These are phyloP conservation scores for Hyaloperonospora arabidopsidis DNA, from an alignment of 352 stramenopile species.

Conservation along the genomic window DNA sequence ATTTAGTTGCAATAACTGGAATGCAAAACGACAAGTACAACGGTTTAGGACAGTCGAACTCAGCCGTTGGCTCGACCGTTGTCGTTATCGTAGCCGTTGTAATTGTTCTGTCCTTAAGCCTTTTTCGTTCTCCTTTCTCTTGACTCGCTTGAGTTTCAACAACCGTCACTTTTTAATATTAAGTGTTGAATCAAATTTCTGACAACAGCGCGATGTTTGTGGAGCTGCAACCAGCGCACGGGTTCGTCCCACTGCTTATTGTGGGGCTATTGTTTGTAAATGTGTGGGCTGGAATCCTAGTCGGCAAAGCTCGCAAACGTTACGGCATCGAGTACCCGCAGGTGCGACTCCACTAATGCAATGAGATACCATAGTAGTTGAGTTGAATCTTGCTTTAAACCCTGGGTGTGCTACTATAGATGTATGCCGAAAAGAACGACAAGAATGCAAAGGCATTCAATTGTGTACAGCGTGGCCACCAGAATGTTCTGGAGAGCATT, in stretches of 20 bases:
- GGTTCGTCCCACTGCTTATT: conserved; percentile 13
- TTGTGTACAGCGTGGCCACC: conserved; percentile 87
- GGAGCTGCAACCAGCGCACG: conserved; percentile 8
- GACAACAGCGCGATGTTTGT: conserved; percentile 1
- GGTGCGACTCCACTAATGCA: not conserved
- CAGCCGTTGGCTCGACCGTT: too few relatives aligned
- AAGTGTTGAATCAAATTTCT: too few relatives aligned
- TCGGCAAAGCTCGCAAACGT: conserved; percentile 6
- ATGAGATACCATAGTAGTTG: not conserved
- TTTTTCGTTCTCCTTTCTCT: too few relatives aligned
- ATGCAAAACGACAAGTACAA: too few relatives aligned
- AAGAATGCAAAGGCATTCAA: conserved; percentile 88
- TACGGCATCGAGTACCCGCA: conserved; percentile 16
- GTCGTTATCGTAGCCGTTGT: too few relatives aligned
- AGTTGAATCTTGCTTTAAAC: not conserved
- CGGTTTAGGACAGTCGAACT: too few relatives aligned
- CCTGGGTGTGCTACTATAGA: conserved; percentile 27
- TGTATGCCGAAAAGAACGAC: conserved; percentile 84
- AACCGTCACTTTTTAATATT: too few relatives aligned
- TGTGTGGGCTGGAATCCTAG: conserved; percentile 2
- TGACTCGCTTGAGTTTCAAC: too few relatives aligned
- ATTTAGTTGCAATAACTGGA: too few relatives aligned
- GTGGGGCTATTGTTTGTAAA: conserved; percentile 12
- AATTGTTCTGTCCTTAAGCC: too few relatives aligned
- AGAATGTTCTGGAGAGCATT: conserved; percentile 89